Base-by-base conservation (phyloP, 371 early-diverging fungal species). In the Mortierella sp. region DNA sequence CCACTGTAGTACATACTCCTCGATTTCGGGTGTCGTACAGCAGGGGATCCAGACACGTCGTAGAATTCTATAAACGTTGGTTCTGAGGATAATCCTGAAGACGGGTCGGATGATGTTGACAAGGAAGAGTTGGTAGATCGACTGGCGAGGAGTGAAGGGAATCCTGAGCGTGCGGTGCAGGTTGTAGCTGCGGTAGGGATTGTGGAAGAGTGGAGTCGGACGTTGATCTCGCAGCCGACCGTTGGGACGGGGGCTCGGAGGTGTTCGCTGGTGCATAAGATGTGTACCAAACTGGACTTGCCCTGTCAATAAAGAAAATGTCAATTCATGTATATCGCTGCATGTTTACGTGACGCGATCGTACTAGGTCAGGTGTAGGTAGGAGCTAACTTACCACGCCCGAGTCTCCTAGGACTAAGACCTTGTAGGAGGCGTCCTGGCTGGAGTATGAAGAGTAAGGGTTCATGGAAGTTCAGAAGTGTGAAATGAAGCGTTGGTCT, bases 51-150 rank as follows among this genome's bases (percentile, higher is more conserved):
- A 16, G 89, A 84, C 19, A 91, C 76, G 68, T 91, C 91, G 75
- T 90, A 80, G 73, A 91, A 90, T 74, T 91, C 91, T 24, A 91
- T 81, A 80, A 91, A 86, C 76, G 84, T 76, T 65, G 74, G 68
- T 76, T 81, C 57, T 45, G 80, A 14, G 47, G 83, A 47, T 75
- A 77, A 26, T 80, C 31, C 72, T 86, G 77, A 44, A 10, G 81
- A 34, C 74, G 77, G 5, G 68, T 57, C 26, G 19, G 72, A 58
- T 71, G 71, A 44, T 28, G 60, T 21, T 38, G 34, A 38, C 21
- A 57, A 34, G 44, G 76, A 45, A 31, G 58, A 26, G 60, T 50
- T n/a, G 58, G 73, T 31, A 31, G n/a, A 21, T 26, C 34, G 54
- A 73, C 79, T 60, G 26, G 74, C 38, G 48, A 78, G 47, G 24